Percentiles rank a stretch among this genome's conserved stretches.
These are phyloP conservation scores for Coniochaeta ligniaria DNA, from an alignment of 2,329 filamentous ascomycete genomes.

Conservation along the genomic window DNA sequence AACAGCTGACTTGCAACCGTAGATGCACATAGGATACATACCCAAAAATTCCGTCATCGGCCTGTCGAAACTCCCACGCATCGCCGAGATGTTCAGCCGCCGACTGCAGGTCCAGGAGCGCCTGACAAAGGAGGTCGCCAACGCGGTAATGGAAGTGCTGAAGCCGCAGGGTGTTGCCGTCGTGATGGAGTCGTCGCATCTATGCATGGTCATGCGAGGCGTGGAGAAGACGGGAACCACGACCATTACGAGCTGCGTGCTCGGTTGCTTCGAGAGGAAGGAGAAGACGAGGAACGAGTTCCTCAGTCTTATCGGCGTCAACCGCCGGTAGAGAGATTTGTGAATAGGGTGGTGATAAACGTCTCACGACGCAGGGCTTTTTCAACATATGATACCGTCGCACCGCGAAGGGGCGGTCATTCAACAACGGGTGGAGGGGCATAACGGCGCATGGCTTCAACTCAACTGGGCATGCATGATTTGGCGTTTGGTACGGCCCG, in stretches of 20 bases:
- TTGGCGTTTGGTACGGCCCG: neutral
- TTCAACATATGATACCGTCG: neutral
- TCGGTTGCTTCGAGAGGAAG: constrained; percentile 89
- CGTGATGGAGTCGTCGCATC: constrained; percentile 92
- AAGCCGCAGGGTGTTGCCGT: constrained; percentile 93
- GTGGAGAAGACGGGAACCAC: constrained; percentile 83
- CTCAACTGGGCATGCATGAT: neutral
- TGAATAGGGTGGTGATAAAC: neutral
- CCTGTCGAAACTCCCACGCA: constrained; percentile 88
- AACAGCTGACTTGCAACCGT: neutral
- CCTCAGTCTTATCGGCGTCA: constrained; percentile 67
- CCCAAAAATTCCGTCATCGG: constrained; percentile 86
- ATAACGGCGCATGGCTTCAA: neutral
- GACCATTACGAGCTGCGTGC: constrained; percentile 93
- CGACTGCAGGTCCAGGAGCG: constrained; percentile 94
- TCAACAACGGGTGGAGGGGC: neutral
- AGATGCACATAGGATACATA: constrained; percentile 99
- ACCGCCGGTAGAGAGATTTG: constrained; percentile 23
- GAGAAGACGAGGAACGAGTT: constrained; percentile 97
- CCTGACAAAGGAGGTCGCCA: constrained; percentile 89
- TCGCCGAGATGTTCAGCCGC: constrained; percentile 94
- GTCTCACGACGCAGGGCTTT: neutral
- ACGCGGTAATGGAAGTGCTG: constrained; percentile 87
- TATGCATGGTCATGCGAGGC: constrained; percentile 99
- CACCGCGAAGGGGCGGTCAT: neutral